Evolutionary conservation across 1,139 yeast species (phyloP), one percentile per base, ranked within the genome.

Genomic region (Saccharomyces hybrid): DNA sequence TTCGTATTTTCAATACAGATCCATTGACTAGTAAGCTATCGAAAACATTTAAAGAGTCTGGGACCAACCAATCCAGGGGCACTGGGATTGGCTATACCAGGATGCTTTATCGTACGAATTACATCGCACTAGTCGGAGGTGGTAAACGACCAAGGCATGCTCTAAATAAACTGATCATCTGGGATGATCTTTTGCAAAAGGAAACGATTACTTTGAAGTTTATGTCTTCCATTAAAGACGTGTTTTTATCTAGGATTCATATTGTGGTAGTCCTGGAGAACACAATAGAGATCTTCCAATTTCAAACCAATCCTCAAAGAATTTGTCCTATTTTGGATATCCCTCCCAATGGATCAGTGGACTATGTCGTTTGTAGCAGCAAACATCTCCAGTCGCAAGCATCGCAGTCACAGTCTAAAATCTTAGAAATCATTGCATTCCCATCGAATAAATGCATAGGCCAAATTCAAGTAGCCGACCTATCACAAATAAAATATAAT

Each of bases 91-190:
- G 95, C 2, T 75, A 79, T 47, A 81, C 86, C 2, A 78, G 86
- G 52, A 88, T 91, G 96, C 82, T 91, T 13, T 88, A 89, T 67
- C 78, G 97, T 49, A 90, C 97, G 0, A 91, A 91, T 71, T 90
- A 90, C 67, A 77, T 91, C 55, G 97, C 93, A 0, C 71, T 91
- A 49, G 89, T 90, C 1, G 97, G 97, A 0, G 96, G 97, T 9
- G 97, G 97, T 0, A 77, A 79, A 57, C 78, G 79, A 57, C 97
- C 97, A 38, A 78, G 81, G 61, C 87, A 82, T 64, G 87, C 96
- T 1, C 78, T 81, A 61, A 88, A 88, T 70, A 86, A 86, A 67
- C 76, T 86, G 50, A 78, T 89, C 34, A 84, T 91, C 14, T 91
- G 97, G 97, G 97, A 91, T 70, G 98, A 91, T 68, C 70, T 88